Conservation (phyloP, 306 rosid genomes). For the Acacia confusa region DNA sequence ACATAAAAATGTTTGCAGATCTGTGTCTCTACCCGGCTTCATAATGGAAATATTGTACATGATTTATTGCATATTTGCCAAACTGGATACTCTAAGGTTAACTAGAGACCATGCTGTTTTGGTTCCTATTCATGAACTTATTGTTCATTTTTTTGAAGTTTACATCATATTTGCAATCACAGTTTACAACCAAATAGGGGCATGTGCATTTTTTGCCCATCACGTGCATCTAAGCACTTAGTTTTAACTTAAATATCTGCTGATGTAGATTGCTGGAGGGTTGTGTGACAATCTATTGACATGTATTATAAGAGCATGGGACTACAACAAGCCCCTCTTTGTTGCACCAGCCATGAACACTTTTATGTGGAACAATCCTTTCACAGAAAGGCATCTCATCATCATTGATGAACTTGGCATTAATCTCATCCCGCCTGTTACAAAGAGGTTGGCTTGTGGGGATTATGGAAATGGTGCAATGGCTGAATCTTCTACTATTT, state of each 20-base stretch:
- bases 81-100: neutral
- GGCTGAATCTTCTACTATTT: constrained; percentile 91
- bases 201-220: neutral
- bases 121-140: neutral
- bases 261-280: constrained; percentile 73
- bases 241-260: constrained; percentile 16
- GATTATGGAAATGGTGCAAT: constrained; percentile 97
- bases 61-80: neutral
- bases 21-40: neutral
- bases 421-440: constrained; percentile 69
- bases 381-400: constrained; percentile 64
- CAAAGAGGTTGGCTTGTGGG: constrained; percentile 74
- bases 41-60: neutral
- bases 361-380: constrained; percentile 74
- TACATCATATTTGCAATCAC: neutral
- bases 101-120: neutral
- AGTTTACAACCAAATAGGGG: neutral
- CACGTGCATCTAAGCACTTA: neutral
- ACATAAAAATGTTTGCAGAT: constrained; percentile 9
- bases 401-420: constrained; percentile 74
- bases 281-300: constrained; percentile 81
- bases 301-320: constrained; percentile 83
- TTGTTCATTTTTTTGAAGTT: constrained; percentile 15
- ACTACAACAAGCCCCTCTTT: constrained; percentile 69
- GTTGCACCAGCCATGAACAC: constrained; percentile 90